These are phyloP conservation scores for Zymoseptoria pseudotritici DNA, from an alignment of 2,329 filamentous ascomycete species.

Conservation along the genomic window DNA sequence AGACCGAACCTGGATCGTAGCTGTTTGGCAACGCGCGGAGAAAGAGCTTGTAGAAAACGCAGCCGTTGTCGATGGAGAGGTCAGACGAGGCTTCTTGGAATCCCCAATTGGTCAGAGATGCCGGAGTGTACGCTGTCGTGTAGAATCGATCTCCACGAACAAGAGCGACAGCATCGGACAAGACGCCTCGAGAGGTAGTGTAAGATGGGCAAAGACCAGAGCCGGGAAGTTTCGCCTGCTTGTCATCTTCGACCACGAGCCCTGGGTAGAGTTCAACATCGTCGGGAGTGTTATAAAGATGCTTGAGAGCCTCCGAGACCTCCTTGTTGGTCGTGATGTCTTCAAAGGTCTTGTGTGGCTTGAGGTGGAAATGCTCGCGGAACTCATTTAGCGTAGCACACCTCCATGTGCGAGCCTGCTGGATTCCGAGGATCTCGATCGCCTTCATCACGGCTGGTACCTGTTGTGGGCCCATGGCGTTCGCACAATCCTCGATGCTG, in stretches of 20 bases:
- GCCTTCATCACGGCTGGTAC: slow-evolving; percentile 52
- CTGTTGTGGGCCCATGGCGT: slow-evolving; percentile 52
- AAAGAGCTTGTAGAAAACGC: slow-evolving; percentile 47
- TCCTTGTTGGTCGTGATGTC: slow-evolving; percentile 53
- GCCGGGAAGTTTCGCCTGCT: slow-evolving; percentile 45
- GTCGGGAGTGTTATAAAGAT: slow-evolving; percentile 57
- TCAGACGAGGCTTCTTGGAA: slow-evolving; percentile 44
- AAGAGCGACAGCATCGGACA: slow-evolving; percentile 54
- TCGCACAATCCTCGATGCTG: slow-evolving; percentile 55
- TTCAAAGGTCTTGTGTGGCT: slow-evolving; percentile 49
- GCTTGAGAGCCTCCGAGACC: slow-evolving; percentile 49
- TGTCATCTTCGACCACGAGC: slow-evolving; percentile 54
- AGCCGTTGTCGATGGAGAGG: slow-evolving; percentile 40
- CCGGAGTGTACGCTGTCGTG: slow-evolving; percentile 37
- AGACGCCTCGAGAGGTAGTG: slow-evolving; percentile 48
- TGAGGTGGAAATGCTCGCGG: slow-evolving; percentile 54
- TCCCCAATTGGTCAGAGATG: slow-evolving; percentile 34
- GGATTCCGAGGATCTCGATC: slow-evolving; percentile 57
- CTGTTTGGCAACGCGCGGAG: slow-evolving; percentile 44
- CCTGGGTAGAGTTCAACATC: slow-evolving; percentile 65
- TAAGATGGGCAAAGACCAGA: slow-evolving; percentile 48
- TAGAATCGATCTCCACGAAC: slow-evolving; percentile 55
- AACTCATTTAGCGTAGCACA: slow-evolving; percentile 58
- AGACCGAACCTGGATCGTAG: slow-evolving; percentile 42
- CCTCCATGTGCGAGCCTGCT: slow-evolving; percentile 55